Percentiles rank a stretch among this genome's conserved stretches.
phyloP scores from a whole-genome alignment of 306 rosid genomes.

The Quercus glauca region DNA sequence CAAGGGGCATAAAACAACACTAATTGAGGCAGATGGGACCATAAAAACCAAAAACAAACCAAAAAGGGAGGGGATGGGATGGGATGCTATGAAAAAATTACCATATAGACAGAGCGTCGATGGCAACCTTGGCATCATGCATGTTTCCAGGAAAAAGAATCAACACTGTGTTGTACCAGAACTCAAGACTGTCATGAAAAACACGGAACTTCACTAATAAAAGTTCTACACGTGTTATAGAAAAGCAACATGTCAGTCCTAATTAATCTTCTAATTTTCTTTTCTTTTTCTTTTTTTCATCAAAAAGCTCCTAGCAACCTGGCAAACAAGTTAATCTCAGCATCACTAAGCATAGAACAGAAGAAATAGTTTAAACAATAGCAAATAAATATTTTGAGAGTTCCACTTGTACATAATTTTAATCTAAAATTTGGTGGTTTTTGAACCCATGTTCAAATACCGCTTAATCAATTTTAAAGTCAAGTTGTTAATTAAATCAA shows the following conservation, averaged over 20 bases:
- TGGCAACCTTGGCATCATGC: conserved; percentile 45
- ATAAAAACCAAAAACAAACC: too few relatives aligned
- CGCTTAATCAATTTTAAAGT: too few relatives aligned
- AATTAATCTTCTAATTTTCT: too few relatives aligned
- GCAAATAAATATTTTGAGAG: too few relatives aligned
- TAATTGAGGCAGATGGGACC: neutral
- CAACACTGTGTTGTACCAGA: conserved; percentile 59
- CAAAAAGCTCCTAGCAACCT: neutral
- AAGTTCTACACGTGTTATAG: neutral
- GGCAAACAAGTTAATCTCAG: neutral
- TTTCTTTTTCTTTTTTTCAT: neutral
- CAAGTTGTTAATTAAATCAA: too few relatives aligned
- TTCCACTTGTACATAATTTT: too few relatives aligned
- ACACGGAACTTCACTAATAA: neutral
- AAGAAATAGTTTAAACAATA: too few relatives aligned
- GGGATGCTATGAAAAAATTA: conserved; percentile 3
- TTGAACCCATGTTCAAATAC: too few relatives aligned
- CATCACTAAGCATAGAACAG: neutral
- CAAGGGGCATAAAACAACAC: neutral
- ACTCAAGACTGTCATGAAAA: conserved; percentile 45
- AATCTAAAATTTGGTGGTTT: too few relatives aligned
- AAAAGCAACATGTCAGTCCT: neutral
- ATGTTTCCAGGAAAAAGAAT: conserved; percentile 52
- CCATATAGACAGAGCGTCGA: conserved; percentile 65
- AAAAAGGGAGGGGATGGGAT: too few relatives aligned